phyloP scores from a whole-genome alignment of 164 flowering plant genomes.

The Protea cynaroides region DNA sequence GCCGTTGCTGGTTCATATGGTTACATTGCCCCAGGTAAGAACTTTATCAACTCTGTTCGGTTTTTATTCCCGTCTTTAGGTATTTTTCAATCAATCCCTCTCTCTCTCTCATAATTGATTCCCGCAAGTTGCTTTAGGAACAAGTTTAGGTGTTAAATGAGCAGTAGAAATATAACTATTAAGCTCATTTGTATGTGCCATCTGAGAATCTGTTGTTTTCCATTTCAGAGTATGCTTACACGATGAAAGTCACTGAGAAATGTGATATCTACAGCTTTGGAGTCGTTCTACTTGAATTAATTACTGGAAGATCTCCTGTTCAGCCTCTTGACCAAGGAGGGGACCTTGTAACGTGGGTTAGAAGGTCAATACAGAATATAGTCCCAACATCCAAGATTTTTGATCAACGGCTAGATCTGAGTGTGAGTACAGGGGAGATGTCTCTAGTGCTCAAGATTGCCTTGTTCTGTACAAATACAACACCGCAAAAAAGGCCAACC shows the following conservation, averaged over 20 bases:
- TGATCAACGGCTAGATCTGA: constrained; percentile 36
- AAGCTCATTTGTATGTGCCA: background rate
- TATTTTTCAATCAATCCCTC: background rate
- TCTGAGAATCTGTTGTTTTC: constrained; percentile 3
- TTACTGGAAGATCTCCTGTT: constrained; percentile 53
- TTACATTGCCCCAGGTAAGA: constrained; percentile 66
- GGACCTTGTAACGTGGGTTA: constrained; percentile 50
- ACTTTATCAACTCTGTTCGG: background rate
- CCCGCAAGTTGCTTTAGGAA: background rate
- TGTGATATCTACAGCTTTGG: constrained; percentile 64
- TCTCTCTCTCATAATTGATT: background rate
- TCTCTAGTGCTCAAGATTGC: constrained; percentile 48
- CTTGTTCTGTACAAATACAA: constrained; percentile 45
- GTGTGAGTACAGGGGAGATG: constrained; percentile 34
- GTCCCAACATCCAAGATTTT: constrained; percentile 22
- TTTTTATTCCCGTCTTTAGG: background rate
- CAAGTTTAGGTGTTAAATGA: background rate
- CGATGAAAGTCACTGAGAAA: constrained; percentile 61
- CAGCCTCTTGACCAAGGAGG: constrained; percentile 54
- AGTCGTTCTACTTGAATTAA: constrained; percentile 48
- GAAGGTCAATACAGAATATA: constrained; percentile 27
- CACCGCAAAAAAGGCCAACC: constrained; percentile 52
- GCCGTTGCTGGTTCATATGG: constrained; percentile 68
- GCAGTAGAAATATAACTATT: no score
- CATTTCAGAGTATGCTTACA: constrained; percentile 61